A percentile compares a stretch with the other conserved stretches of the same genome.
Conservation (phyloP, 306 rosid genomes). For the Vicia faba region DNA sequence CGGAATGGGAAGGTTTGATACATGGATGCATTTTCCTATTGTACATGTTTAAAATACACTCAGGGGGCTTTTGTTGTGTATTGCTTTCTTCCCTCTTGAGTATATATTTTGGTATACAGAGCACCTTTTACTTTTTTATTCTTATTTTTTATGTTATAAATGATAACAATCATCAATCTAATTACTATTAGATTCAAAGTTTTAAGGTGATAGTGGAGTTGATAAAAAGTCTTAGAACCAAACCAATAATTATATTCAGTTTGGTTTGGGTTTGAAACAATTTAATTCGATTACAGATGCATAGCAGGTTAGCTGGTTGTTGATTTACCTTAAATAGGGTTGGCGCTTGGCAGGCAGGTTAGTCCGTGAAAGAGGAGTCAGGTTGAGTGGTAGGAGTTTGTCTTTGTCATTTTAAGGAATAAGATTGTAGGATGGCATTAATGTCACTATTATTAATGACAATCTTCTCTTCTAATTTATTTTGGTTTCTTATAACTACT, state of each 20-base stretch:
- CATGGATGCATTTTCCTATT: conserved; percentile 2
- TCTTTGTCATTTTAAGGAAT: too few relatives aligned
- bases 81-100: neutral
- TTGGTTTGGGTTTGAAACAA: neutral
- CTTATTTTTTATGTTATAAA: neutral
- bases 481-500: too few relatives aligned
- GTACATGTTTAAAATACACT: conserved; percentile 48
- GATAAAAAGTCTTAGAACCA: neutral
- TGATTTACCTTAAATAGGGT: too few relatives aligned
- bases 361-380: too few relatives aligned
- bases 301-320: neutral
- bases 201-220: neutral
- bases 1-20: conserved; percentile 41
- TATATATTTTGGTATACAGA: neutral
- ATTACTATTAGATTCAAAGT: neutral
- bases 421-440: too few relatives aligned
- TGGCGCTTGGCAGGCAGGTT: too few relatives aligned
- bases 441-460: too few relatives aligned
- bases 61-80: conserved; percentile 23
- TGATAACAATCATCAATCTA: neutral
- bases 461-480: too few relatives aligned
- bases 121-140: neutral
- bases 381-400: too few relatives aligned
- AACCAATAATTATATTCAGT: neutral
- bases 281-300: neutral